Conservation (phyloP, 2,329 filamentous ascomycete species). For the Periconia sp. region DNA sequence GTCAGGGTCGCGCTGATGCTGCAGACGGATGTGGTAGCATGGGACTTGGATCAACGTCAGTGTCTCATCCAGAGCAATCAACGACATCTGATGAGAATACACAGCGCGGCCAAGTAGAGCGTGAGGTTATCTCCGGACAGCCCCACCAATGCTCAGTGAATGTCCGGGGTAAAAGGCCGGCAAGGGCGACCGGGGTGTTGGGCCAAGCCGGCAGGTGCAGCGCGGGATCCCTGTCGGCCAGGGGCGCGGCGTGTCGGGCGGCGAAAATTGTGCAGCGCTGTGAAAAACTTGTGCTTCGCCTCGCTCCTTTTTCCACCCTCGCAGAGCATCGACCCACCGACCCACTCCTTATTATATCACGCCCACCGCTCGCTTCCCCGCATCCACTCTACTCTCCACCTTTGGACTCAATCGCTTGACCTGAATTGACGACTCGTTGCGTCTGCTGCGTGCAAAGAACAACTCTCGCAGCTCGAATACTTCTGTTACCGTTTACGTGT, state of each 20-base stretch:
- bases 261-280: constrained; percentile 13
- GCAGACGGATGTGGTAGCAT: neutral
- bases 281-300: constrained; percentile 14
- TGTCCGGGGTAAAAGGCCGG: neutral
- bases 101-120: neutral
- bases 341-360: constrained; percentile 15
- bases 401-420: constrained; percentile 4
- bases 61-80: too few relatives aligned
- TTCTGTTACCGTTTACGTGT: constrained; percentile 1
- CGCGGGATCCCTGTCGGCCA: too few relatives aligned
- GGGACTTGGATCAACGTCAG: neutral
- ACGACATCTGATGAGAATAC: too few relatives aligned
- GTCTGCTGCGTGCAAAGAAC: neutral
- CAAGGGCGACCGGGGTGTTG: too few relatives aligned
- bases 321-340: neutral
- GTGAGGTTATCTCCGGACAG: neutral
- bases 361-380: constrained; percentile 3
- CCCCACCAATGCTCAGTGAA: neutral
- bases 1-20: neutral
- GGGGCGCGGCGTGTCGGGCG: too few relatives aligned
- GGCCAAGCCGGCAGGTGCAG: too few relatives aligned
- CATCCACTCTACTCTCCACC: neutral
- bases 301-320: constrained; percentile 8
- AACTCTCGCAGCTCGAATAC: neutral
- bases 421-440: neutral